Conservation (phyloP, 192 early-diverging fungal species). For the Rhizoclosmatium globosum region DNA sequence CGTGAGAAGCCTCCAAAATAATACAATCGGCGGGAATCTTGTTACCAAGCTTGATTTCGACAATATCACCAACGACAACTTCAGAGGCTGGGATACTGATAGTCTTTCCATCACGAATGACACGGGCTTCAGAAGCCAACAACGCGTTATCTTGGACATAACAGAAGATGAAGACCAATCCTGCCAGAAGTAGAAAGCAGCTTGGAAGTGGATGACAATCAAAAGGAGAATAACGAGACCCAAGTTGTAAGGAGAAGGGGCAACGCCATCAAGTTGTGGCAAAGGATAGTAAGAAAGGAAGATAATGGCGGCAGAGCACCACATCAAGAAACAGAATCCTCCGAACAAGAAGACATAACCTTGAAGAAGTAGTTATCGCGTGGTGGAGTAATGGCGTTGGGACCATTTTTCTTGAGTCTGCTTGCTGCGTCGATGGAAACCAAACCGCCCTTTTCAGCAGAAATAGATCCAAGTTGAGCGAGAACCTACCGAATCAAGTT, state of each 20-base stretch:
- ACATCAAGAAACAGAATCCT: slow-evolving; percentile 48
- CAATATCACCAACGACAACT: slow-evolving; percentile 80
- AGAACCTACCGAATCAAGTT: slow-evolving; percentile 2
- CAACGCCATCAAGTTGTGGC: too few relatives aligned
- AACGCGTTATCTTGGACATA: slow-evolving; percentile 39
- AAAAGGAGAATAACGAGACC: slow-evolving; percentile 38
- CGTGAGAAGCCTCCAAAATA: slow-evolving; percentile 69
- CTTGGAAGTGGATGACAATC: slow-evolving; percentile 41
- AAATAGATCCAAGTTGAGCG: background rate
- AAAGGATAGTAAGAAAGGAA: slow-evolving; percentile 43
- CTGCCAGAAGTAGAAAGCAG: slow-evolving; percentile 43
- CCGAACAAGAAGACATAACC: slow-evolving; percentile 38
- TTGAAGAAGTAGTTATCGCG: slow-evolving; percentile 28
- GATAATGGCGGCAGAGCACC: slow-evolving; percentile 33
- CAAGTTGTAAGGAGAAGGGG: slow-evolving; percentile 33
- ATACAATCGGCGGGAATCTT: slow-evolving; percentile 83
- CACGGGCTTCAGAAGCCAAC: slow-evolving; percentile 48
- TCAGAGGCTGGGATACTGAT: slow-evolving; percentile 58
- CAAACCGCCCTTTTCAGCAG: slow-evolving; percentile 10
- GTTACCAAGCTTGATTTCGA: slow-evolving; percentile 70
- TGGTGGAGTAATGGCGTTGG: slow-evolving; percentile 39
- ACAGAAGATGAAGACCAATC: slow-evolving; percentile 35
- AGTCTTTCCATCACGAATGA: slow-evolving; percentile 72
- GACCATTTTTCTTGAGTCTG: slow-evolving; percentile 38
- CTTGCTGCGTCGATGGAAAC: background rate